A percentile compares a stretch with the other conserved stretches of the same genome.
Conservation (phyloP, 208 protist species). For the Kentomonas sorsogonicus region DNA sequence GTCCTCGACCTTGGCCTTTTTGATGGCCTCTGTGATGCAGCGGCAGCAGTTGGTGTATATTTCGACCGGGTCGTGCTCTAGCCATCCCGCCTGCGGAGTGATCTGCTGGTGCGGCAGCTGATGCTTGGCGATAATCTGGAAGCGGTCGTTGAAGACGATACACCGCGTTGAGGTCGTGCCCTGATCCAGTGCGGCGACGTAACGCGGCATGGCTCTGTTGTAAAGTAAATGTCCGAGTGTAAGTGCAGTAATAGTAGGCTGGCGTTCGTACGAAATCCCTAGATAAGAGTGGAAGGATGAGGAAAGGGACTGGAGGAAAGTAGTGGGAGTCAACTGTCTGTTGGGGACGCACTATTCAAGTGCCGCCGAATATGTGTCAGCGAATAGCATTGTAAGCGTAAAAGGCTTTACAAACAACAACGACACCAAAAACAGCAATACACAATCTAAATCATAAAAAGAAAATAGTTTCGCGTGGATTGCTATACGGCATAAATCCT, state of each 20-base stretch:
- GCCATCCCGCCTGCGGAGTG: slow-evolving; percentile 90
- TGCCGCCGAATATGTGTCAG: too few species aligned
- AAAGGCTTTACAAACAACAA: too few species aligned
- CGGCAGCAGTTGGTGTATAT: slow-evolving; percentile 77
- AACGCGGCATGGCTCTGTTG: slow-evolving; percentile 36
- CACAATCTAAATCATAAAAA: too few species aligned
- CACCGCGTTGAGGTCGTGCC: slow-evolving; percentile 93
- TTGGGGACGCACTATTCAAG: too few species aligned
- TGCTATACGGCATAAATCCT: too few species aligned
- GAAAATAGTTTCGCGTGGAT: too few species aligned
- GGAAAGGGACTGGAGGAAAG: slow-evolving; percentile 24
- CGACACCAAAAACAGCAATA: too few species aligned
- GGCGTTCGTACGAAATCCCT: slow-evolving; percentile 21
- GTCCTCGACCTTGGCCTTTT: slow-evolving; percentile 34
- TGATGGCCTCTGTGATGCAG: slow-evolving; percentile 71
- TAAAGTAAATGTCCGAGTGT: too few species aligned
- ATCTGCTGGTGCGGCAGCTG: slow-evolving; percentile 82
- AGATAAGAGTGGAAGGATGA: slow-evolving; percentile 28
- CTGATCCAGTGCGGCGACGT: slow-evolving; percentile 90
- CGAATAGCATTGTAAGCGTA: too few species aligned
- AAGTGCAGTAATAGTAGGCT: too few species aligned
- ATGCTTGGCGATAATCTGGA: slow-evolving; percentile 48
- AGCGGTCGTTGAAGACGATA: slow-evolving; percentile 89
- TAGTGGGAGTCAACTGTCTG: too few species aligned
- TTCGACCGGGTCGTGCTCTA: slow-evolving; percentile 94